A percentile compares a stretch with the other conserved stretches of the same genome.
Conservation (phyloP, 148 eudicot genomes). For the Cornus suecica region DNA sequence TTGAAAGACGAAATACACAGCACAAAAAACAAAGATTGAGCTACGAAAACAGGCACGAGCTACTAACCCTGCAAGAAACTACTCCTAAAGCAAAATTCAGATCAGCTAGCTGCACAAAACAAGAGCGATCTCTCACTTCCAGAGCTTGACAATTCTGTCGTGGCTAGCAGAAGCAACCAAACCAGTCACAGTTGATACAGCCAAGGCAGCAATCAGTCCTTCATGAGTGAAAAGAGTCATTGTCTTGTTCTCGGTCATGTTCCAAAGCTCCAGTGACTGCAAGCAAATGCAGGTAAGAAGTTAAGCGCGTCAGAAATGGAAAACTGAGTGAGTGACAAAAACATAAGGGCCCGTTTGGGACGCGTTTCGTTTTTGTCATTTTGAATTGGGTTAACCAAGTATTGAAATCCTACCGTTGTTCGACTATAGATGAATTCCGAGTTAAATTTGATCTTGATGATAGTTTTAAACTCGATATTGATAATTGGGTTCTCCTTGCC, state of each 20-base stretch:
- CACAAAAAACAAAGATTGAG: not conserved
- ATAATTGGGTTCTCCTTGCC: too few relatives aligned
- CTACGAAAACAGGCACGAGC: not conserved
- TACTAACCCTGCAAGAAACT: not conserved
- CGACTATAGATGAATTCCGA: too few relatives aligned
- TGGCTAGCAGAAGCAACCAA: constrained; percentile 62
- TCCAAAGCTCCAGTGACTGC: constrained; percentile 68
- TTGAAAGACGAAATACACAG: not conserved
- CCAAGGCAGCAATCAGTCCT: constrained; percentile 50
- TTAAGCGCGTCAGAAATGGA: not conserved
- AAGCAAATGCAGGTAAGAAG: not conserved
- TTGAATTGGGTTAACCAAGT: too few relatives aligned
- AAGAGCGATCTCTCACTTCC: constrained; percentile 36
- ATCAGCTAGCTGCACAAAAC: not conserved
- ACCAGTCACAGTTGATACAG: constrained; percentile 42
- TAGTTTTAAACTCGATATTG: too few relatives aligned
- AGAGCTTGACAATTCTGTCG: constrained; percentile 55
- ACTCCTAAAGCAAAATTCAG: not conserved
- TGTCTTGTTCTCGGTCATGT: constrained; percentile 66
- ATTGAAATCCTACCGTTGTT: too few relatives aligned
- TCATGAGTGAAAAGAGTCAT: constrained; percentile 48
- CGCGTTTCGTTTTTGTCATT: too few relatives aligned
- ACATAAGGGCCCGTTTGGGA: too few relatives aligned
- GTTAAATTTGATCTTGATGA: too few relatives aligned
- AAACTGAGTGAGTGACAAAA: too few relatives aligned